Evolutionary conservation across 73 alveolate genomes (phyloP), one percentile per base, ranked within the genome.

Genomic region (Halteria grandinella): DNA sequence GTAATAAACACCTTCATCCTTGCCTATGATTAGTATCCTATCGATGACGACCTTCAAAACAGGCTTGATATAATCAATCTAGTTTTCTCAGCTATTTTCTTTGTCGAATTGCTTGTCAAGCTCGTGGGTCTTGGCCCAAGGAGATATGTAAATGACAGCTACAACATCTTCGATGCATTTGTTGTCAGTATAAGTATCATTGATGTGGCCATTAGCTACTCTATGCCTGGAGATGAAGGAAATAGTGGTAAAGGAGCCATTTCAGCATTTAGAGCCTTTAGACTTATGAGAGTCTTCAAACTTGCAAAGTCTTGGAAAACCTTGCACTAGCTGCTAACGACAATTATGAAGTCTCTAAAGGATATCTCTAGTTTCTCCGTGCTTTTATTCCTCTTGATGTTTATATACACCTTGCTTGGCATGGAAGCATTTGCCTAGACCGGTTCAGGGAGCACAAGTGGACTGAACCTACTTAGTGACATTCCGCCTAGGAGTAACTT

Each of bases 341-440:
- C 47, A 60, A 53, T 75, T 7, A 66, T 50, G 14, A 23, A 40
- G 53, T 34, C 82, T 29, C 55, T 77, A 0, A 64, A 64, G 55
- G 89, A 77, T 48, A 77, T 77, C 37, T 45, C 62, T 18, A 54
- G 37, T 21, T 64, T 77, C 54, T 60, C 75, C 4, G 69, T 77
- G 55, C 63, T 77, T 47, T 53, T 77, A 53, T 63, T 77, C 75
- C 63, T 79, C 17, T 40, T 76, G 21, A 53, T 66, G 55, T 79
- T 79, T 55, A 50, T 72, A 3, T 78, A 69, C 48, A 69, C 88
- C 28, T 39, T 86, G 15, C 69, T 86, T 34, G 94, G 94, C 5
- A 34, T 79, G 75, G 86, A 86, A 74, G 27, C 79, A 44, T 93
- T 91, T 58, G 94, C 92, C 0, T 55, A 70, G 25, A 33, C 47